Conservation (phyloP, 2,329 filamentous ascomycete genomes). For the Exophiala phaeomuriformis region DNA sequence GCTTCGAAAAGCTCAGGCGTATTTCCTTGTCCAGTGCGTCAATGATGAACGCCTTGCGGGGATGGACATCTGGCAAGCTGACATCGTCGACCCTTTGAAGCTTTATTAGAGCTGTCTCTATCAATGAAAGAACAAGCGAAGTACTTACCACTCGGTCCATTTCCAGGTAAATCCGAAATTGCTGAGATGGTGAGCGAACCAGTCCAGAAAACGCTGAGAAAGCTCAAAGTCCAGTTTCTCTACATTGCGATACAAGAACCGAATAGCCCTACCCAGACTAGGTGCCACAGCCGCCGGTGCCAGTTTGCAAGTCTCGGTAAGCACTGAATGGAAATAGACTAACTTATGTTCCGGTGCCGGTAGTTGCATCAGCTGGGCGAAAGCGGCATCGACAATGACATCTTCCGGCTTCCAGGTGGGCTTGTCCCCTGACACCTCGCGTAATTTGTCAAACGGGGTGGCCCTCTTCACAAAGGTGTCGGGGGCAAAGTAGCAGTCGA, state of each 20-base stretch:
- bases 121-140: background rate
- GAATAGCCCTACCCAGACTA: slow-evolving; percentile 83
- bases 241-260: slow-evolving; percentile 77
- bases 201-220: slow-evolving; percentile 81
- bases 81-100: slow-evolving; percentile 65
- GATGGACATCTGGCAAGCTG: slow-evolving; percentile 65
- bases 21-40: slow-evolving; percentile 95
- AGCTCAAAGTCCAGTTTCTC: slow-evolving; percentile 82
- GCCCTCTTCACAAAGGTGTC: slow-evolving; percentile 89
- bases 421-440: slow-evolving; percentile 54
- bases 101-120: slow-evolving; percentile 1
- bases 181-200: slow-evolving; percentile 95
- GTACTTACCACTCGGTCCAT: slow-evolving; percentile 81
- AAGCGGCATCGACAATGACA: slow-evolving; percentile 92
- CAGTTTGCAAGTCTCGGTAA: slow-evolving; percentile 93
- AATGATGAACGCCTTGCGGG: slow-evolving; percentile 86
- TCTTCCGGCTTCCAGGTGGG: slow-evolving; percentile 97
- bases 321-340: slow-evolving; percentile 90
- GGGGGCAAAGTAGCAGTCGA: slow-evolving; percentile 89
- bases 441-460: slow-evolving; percentile 83
- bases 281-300: slow-evolving; percentile 94
- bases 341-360: slow-evolving; percentile 85
- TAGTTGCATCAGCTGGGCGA: slow-evolving; percentile 86
- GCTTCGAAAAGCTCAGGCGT: slow-evolving; percentile 87
- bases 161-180: slow-evolving; percentile 99